Evolutionary conservation across 2,329 filamentous ascomycete species (phyloP).

Genomic region (Pleoardoris graminearum): DNA sequence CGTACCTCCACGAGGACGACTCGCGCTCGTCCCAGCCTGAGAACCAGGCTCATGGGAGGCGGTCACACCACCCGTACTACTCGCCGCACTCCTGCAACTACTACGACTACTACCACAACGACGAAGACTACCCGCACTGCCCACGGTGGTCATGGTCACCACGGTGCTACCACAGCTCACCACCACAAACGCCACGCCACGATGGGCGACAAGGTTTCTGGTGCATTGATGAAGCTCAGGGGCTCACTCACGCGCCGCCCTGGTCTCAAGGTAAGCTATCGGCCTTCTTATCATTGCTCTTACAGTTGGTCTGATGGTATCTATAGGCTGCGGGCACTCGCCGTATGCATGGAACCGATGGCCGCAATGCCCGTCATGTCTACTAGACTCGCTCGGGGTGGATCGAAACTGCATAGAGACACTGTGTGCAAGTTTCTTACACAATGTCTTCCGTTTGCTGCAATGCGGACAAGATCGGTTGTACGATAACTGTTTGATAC

Average conservation of each 20-base stretch:
- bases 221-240: conserved; percentile 73
- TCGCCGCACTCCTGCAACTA: conserved; percentile 45
- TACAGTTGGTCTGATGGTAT: conserved; percentile 5
- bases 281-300: background rate
- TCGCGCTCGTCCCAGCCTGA: conserved; percentile 54
- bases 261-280: conserved; percentile 66
- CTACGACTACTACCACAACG: conserved; percentile 46
- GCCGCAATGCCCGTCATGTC: conserved; percentile 54
- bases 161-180: conserved; percentile 43
- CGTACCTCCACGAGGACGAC: conserved; percentile 37
- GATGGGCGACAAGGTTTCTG: conserved; percentile 76
- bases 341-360: conserved; percentile 75
- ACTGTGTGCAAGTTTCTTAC: background rate
- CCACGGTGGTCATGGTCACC: conserved; percentile 25
- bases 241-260: conserved; percentile 70
- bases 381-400: too few relatives aligned
- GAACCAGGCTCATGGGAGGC: conserved; percentile 57
- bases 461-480: background rate
- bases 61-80: conserved; percentile 36
- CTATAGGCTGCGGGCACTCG: conserved; percentile 70
- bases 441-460: background rate
- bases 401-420: too few relatives aligned
- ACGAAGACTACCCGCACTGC: conserved; percentile 49
- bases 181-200: conserved; percentile 70
- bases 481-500: conserved; percentile 14